Percentiles rank a stretch among this genome's conserved stretches.
phyloP scores from a whole-genome alignment of 177 flowering plant species.

The Telopea speciosissima region DNA sequence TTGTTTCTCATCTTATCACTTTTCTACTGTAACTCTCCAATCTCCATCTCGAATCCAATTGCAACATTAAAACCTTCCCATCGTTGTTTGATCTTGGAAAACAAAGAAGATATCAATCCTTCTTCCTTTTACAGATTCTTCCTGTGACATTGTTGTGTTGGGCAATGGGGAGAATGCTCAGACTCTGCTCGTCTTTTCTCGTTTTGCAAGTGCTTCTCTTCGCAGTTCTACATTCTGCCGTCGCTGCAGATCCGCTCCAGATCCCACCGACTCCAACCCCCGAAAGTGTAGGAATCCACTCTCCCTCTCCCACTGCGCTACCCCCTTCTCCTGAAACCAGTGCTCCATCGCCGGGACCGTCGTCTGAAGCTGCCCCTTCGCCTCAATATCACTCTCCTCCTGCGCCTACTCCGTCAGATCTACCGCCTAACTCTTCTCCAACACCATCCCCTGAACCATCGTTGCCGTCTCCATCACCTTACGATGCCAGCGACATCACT shows the following conservation, averaged over 20 bases:
- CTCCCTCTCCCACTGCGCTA: background rate
- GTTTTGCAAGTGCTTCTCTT: background rate
- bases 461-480: slow-evolving; percentile 17
- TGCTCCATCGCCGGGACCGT: slow-evolving; percentile 13
- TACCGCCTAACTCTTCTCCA: slow-evolving; percentile 8
- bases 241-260: slow-evolving; percentile 13
- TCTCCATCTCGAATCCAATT: background rate
- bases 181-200: slow-evolving; percentile 7
- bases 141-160: background rate
- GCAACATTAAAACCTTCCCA: background rate
- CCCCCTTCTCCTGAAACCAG: background rate
- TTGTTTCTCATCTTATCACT: background rate
- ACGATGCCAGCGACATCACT: slow-evolving; percentile 13
- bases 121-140: background rate
- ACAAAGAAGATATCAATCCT: no score
- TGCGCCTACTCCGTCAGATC: slow-evolving; percentile 6
- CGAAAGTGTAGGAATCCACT: background rate
- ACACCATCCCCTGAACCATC: slow-evolving; percentile 11
- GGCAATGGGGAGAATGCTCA: slow-evolving; percentile 11
- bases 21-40: background rate
- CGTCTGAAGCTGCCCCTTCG: slow-evolving; percentile 9
- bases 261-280: slow-evolving; percentile 19
- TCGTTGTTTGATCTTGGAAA: no score
- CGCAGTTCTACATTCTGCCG: background rate
- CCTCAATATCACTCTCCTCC: slow-evolving; percentile 13